Base-by-base conservation (phyloP, 2,329 filamentous ascomycete genomes). In the Cladosporium sp. region DNA sequence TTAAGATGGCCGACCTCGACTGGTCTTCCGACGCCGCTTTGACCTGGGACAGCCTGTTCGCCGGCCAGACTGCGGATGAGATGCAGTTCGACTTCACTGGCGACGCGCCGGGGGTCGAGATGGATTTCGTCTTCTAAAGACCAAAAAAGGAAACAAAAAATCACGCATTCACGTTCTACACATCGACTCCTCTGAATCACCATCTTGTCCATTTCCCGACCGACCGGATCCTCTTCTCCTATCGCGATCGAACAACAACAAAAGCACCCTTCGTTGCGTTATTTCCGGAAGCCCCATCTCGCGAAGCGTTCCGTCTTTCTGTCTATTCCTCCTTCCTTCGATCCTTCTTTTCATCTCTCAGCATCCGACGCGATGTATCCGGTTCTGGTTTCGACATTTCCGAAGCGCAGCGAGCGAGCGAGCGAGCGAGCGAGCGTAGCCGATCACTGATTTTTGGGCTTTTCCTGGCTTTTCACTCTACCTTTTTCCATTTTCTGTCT, bases 81-180 rank as follows among this genome's bases (percentile, higher is more conserved):
- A 22, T 43, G 32, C 48, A 50, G 13, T 43, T 50, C 32, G 48
- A 50, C 38, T 43, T 50, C 16, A 37, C 48, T 43, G 48, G 32
- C 4, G 31, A 18, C 16, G n/a, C 19, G 16, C 14, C 34, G 16
- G 48, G 34, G 7, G 14, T 31, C 3, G 40, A 50, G 31, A 50
- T 50, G 48, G 28, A 50, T 8, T 50, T 50, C 48, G 40, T 37
- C 32, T 43, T 50, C 40, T 50, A 11, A 43, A 13, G 22, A 32
- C 8, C 9, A n/a, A 7, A 13, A 22, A 18, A 10, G 34, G 14
- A 40, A 40, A 14, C 11, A 41, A 3, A 8, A 41, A 41, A 14
- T 41, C 38, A 14, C 19, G 10, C 11, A 18, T 41, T 14, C 14
- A 16, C 22, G 16, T 31, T 43, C 16, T 28, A 43, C 41, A 13